Evolutionary conservation across 1,139 yeast genomes (phyloP), one percentile per base, ranked within the genome.

Genomic region (Starmera stellimalicola): DNA sequence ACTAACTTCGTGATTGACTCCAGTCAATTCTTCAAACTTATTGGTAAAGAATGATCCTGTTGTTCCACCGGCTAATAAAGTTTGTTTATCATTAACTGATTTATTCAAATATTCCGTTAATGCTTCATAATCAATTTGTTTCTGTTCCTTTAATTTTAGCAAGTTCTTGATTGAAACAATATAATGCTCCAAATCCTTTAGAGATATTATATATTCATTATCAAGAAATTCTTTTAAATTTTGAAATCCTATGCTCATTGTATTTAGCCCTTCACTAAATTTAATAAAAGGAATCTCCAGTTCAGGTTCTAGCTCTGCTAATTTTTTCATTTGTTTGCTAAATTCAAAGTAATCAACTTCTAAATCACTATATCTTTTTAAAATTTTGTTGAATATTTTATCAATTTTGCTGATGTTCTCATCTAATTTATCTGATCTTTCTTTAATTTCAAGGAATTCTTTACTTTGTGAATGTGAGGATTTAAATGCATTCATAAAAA

Each of bases 401-500:
- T 88, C 96, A 41, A 91, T 71, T 48, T 79, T 82, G 25, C 68
- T 59, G 34, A 91, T 65, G 52, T 87, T 88, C 45, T 84, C 95
- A 48, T 85, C 91, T 38, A 88, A 62, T 52, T 84, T 84, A 49
- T 82, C 83, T 19, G 88, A 71, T 47, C 82, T 74, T 45, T 83
- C 94, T 48, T 76, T 78, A 24, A 88, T 85, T 47, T 84, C 95
- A 37, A 78, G 63, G 45, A 88, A 84, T 44, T 85, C 95, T 42
- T 79, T 77, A 45, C 73, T 76, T 37, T 81, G 93, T 24, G 75
- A 67, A 47, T 77, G 77, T 7, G 85, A 75, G 12, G 87, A 77
- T 34, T 93, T 79, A 49, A 91, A 82, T 19, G 94, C 94, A 52
- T 91, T 91, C 79, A 91, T 80, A 26, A 91, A 76, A 1, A 84